Conservation (phyloP, 805 yeast genomes). For the Candida insectalens region DNA sequence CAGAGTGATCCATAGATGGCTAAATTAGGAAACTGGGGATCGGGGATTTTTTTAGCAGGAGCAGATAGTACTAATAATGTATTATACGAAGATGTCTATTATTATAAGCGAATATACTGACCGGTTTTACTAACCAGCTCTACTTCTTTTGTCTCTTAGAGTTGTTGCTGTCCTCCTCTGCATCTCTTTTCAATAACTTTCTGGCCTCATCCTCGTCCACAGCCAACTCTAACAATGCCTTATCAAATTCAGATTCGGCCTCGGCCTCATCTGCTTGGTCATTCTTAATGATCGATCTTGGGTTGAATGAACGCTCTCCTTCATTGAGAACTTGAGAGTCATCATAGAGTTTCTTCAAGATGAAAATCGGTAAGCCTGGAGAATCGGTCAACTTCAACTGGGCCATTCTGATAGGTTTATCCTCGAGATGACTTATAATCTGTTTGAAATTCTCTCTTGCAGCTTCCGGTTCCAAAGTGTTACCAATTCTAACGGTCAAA, state of each 20-base stretch:
- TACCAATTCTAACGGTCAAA: conserved; percentile 59
- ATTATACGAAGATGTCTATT: too few species aligned
- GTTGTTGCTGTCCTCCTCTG: too few species aligned
- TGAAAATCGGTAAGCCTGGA: conserved; percentile 79
- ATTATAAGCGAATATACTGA: too few species aligned
- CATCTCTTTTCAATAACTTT: conserved; percentile 49
- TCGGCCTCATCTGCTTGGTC: conserved; percentile 15
- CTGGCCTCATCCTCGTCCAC: conserved; percentile 63
- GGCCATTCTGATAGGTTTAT: conserved; percentile 39
- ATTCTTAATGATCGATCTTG: conserved; percentile 27
- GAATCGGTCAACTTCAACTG: conserved; percentile 60
- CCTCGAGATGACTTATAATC: conserved; percentile 38
- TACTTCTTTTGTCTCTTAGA: too few species aligned
- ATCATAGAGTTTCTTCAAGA: conserved; percentile 44
- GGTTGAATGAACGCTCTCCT: not conserved
- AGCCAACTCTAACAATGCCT: conserved; percentile 72
- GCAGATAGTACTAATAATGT: too few species aligned
- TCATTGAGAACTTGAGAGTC: conserved; percentile 27
- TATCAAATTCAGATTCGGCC: conserved; percentile 41
- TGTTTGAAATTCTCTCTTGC: conserved; percentile 52
- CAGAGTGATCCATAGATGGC: too few species aligned
- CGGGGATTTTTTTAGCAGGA: too few species aligned
- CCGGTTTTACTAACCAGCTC: too few species aligned
- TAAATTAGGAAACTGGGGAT: too few species aligned
- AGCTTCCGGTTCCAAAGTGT: conserved; percentile 32